These are phyloP conservation scores for Halophytophthora polymorphica DNA, from an alignment of 352 stramenopile genomes.

Conservation along the genomic window DNA sequence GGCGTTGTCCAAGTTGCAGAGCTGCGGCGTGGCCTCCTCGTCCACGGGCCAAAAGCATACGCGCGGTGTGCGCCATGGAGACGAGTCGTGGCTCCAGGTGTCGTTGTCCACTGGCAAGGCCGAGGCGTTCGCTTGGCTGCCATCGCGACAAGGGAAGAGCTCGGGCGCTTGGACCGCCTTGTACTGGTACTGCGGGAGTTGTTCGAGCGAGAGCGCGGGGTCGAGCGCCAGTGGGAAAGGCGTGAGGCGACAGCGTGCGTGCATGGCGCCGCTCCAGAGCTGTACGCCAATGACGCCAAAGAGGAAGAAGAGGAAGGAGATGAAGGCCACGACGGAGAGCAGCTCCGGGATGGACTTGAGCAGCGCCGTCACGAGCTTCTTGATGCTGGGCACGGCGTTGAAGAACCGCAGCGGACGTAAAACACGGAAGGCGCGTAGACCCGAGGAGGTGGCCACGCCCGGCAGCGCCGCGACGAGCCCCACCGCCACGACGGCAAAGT, in stretches of 20 bases:
- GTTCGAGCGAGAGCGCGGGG: constrained; percentile 21
- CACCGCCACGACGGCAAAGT: constrained; percentile 85
- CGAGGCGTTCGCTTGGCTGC: constrained; percentile 7
- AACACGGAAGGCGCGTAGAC: constrained; percentile 35
- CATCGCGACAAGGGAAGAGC: constrained; percentile 8
- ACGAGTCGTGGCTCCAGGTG: constrained; percentile 44
- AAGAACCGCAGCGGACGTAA: constrained; percentile 42
- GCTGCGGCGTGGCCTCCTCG: constrained; percentile 39
- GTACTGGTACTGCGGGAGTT: constrained; percentile 28
- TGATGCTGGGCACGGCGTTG: constrained; percentile 42
- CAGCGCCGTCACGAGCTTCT: constrained; percentile 64
- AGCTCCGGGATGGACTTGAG: constrained; percentile 77
- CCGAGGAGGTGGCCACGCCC: constrained; percentile 39
- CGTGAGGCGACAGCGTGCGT: constrained; percentile 64
- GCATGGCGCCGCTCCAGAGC: constrained; percentile 71
- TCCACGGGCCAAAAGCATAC: constrained; percentile 89
- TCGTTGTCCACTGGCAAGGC: constrained; percentile 16
- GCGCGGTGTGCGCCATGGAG: constrained; percentile 46
- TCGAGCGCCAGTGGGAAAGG: constrained; percentile 58
- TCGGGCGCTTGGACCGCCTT: constrained; percentile 15
- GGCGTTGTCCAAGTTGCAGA: constrained; percentile 44
- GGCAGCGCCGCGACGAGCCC: constrained; percentile 46
- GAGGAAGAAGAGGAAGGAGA: constrained; percentile 84
- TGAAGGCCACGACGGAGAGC: constrained; percentile 70
- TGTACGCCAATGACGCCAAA: constrained; percentile 85